A percentile compares a stretch with the other conserved stretches of the same genome.
phyloP scores from a whole-genome alignment of 2,329 filamentous ascomycete species.

The Neobulgaria alba region DNA sequence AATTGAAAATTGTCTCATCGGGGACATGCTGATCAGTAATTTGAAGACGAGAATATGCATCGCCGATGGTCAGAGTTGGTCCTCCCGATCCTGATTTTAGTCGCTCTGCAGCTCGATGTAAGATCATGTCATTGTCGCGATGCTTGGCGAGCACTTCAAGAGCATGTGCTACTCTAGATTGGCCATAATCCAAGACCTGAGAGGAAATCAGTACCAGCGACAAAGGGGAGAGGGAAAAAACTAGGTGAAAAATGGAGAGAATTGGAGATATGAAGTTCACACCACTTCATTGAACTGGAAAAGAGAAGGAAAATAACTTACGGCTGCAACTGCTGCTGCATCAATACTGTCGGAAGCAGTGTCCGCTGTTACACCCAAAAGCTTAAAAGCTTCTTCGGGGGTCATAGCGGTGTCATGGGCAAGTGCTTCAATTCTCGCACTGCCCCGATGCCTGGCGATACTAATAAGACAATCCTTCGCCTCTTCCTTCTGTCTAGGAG shows the following conservation, averaged over 20 bases:
- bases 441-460: constrained; percentile 50
- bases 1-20: constrained; percentile 27
- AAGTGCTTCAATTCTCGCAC: constrained; percentile 47
- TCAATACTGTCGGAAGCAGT: constrained; percentile 27
- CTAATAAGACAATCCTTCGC: constrained; percentile 47
- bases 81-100: constrained; percentile 23
- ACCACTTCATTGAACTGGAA: too few species aligned
- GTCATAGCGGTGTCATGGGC: constrained; percentile 49
- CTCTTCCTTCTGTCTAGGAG: constrained; percentile 44
- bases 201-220: constrained; percentile 1
- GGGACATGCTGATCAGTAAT: constrained; percentile 19
- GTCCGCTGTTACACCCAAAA: constrained; percentile 38
- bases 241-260: not conserved
- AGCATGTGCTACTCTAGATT: constrained; percentile 23
- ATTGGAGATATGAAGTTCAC: not conserved
- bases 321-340: constrained; percentile 25
- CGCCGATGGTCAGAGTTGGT: constrained; percentile 19
- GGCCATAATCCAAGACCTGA: constrained; percentile 25
- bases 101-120: constrained; percentile 21
- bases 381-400: constrained; percentile 55
- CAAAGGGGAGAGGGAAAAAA: not conserved
- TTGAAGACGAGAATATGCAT: constrained; percentile 28
- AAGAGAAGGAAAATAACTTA: constrained; percentile 18
- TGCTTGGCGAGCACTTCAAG: constrained; percentile 25
- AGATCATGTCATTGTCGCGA: constrained; percentile 18